Base-by-base conservation (phyloP, 768 basidiomycete species). In the Suillus sp. region DNA sequence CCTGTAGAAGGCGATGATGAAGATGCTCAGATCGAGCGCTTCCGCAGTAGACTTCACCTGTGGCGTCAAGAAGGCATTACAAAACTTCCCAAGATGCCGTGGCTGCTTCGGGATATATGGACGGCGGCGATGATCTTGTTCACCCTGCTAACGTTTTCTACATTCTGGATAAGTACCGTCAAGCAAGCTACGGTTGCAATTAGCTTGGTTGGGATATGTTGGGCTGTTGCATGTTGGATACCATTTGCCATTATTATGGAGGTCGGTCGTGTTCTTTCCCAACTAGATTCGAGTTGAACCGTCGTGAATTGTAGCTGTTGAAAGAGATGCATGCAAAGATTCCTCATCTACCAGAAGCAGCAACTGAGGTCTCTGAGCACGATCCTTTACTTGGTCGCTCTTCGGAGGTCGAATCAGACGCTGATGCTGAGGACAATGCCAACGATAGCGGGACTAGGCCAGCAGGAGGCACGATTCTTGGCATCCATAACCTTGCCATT, bases 171-270 rank as follows among this genome's bases (percentile, higher is more conserved):
- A 68, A 82, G 82, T 13, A 93, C 89, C 1, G 92, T 95, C 1
- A 77, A 81, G 69, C 86, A 91, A 79, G 96, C 96, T 10, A 92
- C 92, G 18, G 75, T 88, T 20, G 88, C 91, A 70, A 92, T 97
- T 62, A 87, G 88, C 59, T 72, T 96, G 59, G 87, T 96, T 27
- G 96, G 96, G 48, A 90, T 97, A 42, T 96, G 91, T 74, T 98
- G 96, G 96, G 93, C 95, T 11, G 93, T 97, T 45, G 93, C 96
- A n/a, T 93, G 92, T 78, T 97, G 96, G 96, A 93, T 93, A 18
- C 95, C 95, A 2, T 97, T 97, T 68, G 92, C 95, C 22, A 95
- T 97, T 70, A 93, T 98, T 77, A 98, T 98, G 95, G 95, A 96
- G 86, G 94, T 86, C 66, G 57, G 83, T 68, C 4, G 32, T 91